phyloP scores from a whole-genome alignment of 441 rosid genomes.

The Croton laevigatus region DNA sequence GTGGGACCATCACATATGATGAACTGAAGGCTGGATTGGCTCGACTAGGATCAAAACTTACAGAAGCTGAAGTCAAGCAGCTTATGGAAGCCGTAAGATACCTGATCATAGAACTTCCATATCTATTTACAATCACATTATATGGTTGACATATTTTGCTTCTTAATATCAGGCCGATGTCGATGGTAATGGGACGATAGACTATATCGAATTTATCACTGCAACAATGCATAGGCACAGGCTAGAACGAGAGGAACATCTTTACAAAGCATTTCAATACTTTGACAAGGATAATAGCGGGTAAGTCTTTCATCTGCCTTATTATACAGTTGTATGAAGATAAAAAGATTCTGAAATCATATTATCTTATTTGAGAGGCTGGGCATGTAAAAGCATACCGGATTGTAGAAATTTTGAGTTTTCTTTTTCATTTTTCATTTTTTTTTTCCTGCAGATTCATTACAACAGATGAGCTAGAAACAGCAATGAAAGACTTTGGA shows the following conservation, averaged over 20 bases:
- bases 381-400: not conserved
- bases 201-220: conserved; percentile 68
- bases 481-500: conserved; percentile 82
- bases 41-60: conserved; percentile 78
- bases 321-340: not conserved
- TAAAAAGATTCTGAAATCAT: not conserved
- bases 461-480: conserved; percentile 66
- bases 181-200: conserved; percentile 71
- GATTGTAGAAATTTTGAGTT: not conserved
- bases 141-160: not conserved
- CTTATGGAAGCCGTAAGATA: conserved; percentile 88
- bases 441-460: conserved; percentile 55
- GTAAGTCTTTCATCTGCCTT: conserved; percentile 30
- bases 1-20: conserved; percentile 87
- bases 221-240: conserved; percentile 83
- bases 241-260: conserved; percentile 69
- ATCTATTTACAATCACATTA: not conserved
- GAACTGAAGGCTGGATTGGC: conserved; percentile 77
- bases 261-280: conserved; percentile 70
- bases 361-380: not conserved
- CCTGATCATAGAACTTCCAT: not conserved
- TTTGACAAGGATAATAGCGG: conserved; percentile 77
- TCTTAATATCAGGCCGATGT: conserved; percentile 59
- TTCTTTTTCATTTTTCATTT: no score
- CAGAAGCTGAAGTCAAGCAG: conserved; percentile 84